Conservation (phyloP, 345 rosid species). For the Leavenworthia alabamica region DNA sequence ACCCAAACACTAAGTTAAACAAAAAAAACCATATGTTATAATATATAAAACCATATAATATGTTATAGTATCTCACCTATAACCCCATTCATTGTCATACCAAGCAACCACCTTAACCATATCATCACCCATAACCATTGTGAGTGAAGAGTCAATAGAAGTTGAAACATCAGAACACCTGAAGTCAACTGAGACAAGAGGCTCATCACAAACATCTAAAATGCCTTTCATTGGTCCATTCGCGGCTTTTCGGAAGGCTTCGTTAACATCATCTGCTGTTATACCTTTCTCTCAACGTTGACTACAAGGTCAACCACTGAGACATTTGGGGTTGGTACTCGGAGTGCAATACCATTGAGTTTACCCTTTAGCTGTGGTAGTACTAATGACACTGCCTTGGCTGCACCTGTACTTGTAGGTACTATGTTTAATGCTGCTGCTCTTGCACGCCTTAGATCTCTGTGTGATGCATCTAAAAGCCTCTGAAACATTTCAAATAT, state of each 20-base stretch:
- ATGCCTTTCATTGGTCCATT: slow-evolving; percentile 79
- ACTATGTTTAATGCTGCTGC: slow-evolving; percentile 96
- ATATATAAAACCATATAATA: too few relatives aligned
- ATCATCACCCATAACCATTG: slow-evolving; percentile 98
- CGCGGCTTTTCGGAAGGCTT: slow-evolving; percentile 88
- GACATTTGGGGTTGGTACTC: slow-evolving; percentile 98
- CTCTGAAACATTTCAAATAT: too few relatives aligned
- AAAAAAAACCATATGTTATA: not conserved
- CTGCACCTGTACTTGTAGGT: slow-evolving; percentile 98
- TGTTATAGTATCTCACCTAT: slow-evolving; percentile 46
- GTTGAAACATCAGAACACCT: slow-evolving; percentile 87
- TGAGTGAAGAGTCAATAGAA: slow-evolving; percentile 85
- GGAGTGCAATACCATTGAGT: slow-evolving; percentile 94
- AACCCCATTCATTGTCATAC: slow-evolving; percentile 99
- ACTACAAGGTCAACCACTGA: slow-evolving; percentile 92
- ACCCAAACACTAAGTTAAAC: not conserved
- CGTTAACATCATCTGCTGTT: slow-evolving; percentile 80
- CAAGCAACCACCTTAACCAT: slow-evolving; percentile 98
- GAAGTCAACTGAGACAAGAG: slow-evolving; percentile 90
- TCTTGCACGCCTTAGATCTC: slow-evolving; percentile 96
- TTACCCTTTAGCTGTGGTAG: slow-evolving; percentile 96
- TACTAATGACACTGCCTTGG: slow-evolving; percentile 94
- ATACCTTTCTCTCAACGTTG: slow-evolving; percentile 77
- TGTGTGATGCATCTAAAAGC: slow-evolving; percentile 93
- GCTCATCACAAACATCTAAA: slow-evolving; percentile 75